Evolutionary conservation across 805 yeast species (phyloP).

Genomic region (Saccharomycopsis amapae): DNA sequence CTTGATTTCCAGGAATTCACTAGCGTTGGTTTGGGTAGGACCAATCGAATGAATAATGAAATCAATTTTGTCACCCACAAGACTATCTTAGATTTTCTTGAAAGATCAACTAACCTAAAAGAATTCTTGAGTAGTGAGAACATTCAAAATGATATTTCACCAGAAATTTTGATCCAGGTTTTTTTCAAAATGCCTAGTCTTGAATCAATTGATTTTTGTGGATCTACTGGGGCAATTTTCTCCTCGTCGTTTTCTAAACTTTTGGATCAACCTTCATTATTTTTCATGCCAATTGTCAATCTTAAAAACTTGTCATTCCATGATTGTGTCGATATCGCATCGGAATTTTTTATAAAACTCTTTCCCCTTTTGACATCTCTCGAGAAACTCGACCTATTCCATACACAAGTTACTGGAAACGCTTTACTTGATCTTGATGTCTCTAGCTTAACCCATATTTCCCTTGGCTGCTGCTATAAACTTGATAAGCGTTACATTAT

Average conservation of each 20-base stretch:
- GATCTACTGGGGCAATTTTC: slow-evolving; percentile 64
- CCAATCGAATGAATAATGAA: slow-evolving; percentile 83
- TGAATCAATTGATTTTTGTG: slow-evolving; percentile 80
- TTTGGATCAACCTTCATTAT: slow-evolving; percentile 9
- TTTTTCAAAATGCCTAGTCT: slow-evolving; percentile 50
- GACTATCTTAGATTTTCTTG: slow-evolving; percentile 60
- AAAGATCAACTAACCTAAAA: slow-evolving; percentile 48
- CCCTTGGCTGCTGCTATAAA: slow-evolving; percentile 33
- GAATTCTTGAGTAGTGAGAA: slow-evolving; percentile 83
- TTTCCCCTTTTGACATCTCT: slow-evolving; percentile 51
- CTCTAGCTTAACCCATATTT: slow-evolving; percentile 61
- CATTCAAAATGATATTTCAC: slow-evolving; percentile 74
- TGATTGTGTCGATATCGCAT: slow-evolving; percentile 75
- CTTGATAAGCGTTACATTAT: slow-evolving; percentile 11
- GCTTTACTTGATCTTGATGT: slow-evolving; percentile 49
- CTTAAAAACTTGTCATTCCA: slow-evolving; percentile 55
- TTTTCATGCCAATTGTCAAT: slow-evolving; percentile 27
- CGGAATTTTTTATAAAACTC: slow-evolving; percentile 46
- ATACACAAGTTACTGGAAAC: slow-evolving; percentile 68
- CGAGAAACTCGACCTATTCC: slow-evolving; percentile 69
- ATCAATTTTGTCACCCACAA: slow-evolving; percentile 81
- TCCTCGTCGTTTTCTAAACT: slow-evolving; percentile 42
- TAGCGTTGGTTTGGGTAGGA: slow-evolving; percentile 81
- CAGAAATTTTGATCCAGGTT: slow-evolving; percentile 44
- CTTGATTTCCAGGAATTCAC: slow-evolving; percentile 87